These are phyloP conservation scores for Dispira simplex DNA, from an alignment of 192 early-diverging fungal species.

Conservation along the genomic window DNA sequence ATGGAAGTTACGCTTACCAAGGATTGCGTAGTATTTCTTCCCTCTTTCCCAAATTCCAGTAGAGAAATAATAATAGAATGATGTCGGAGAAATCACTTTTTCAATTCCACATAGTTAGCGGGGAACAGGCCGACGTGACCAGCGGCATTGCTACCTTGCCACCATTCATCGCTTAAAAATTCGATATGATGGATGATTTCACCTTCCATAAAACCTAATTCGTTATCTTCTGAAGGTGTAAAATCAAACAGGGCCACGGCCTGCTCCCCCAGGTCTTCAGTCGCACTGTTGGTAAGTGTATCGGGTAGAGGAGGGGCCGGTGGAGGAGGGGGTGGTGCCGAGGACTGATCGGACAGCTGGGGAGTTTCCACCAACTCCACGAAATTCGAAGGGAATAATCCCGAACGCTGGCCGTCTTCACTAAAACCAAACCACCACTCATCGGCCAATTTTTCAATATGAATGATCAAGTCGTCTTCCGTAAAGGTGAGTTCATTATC, in stretches of 20 bases:
- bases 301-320: slow-evolving; percentile 11
- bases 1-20: too few species aligned
- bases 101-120: slow-evolving; percentile 5
- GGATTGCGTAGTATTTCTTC: too few species aligned
- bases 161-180: slow-evolving; percentile 82
- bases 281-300: slow-evolving; percentile 10
- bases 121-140: slow-evolving; percentile 61
- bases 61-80: too few species aligned
- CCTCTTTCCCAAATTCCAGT: too few species aligned
- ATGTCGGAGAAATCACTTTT: neutral
- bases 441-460: slow-evolving; percentile 68
- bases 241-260: slow-evolving; percentile 67
- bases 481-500: slow-evolving; percentile 71
- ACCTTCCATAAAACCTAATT: slow-evolving; percentile 63
- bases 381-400: slow-evolving; percentile 72
- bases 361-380: slow-evolving; percentile 34
- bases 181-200: slow-evolving; percentile 65
- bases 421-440: slow-evolving; percentile 88
- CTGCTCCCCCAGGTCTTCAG: slow-evolving; percentile 2
- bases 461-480: slow-evolving; percentile 68
- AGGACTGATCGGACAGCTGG: slow-evolving; percentile 8
- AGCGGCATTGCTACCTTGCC: slow-evolving; percentile 50
- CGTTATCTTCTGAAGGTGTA: slow-evolving; percentile 71
- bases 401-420: slow-evolving; percentile 50
- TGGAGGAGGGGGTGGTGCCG: slow-evolving; percentile 12